phyloP scores from a whole-genome alignment of 129 eudicot species.

The Centaurea solstitialis region DNA sequence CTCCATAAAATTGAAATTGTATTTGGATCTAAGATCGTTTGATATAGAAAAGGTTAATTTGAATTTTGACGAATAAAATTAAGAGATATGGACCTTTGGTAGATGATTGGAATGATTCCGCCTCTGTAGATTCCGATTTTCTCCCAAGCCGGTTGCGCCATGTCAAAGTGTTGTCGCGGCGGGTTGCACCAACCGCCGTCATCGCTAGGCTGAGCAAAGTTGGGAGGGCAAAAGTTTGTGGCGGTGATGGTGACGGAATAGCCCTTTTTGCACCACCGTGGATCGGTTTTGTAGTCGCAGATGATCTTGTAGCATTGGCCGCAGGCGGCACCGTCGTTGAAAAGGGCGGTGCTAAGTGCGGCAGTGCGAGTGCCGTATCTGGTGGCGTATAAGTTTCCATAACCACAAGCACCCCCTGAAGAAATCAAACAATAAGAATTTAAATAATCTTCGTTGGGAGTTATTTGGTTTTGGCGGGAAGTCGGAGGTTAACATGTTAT shows the following conservation, averaged over 20 bases:
- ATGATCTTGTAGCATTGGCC: conserved; percentile 80
- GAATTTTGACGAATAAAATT: not conserved
- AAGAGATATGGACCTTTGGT: conserved; percentile 54
- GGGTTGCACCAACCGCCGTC: conserved; percentile 98
- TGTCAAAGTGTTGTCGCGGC: conserved; percentile 81
- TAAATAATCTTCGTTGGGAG: not conserved
- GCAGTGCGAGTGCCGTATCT: conserved; percentile 83
- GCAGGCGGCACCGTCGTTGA: conserved; percentile 76
- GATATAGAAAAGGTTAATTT: too few species aligned
- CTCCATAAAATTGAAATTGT: conserved; percentile 42
- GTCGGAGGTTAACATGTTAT: too few species aligned
- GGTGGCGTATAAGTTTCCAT: conserved; percentile 67
- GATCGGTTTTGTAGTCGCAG: conserved; percentile 63
- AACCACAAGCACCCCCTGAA: conserved; percentile 92
- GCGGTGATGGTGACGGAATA: conserved; percentile 67
- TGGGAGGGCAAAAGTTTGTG: conserved; percentile 88
- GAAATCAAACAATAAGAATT: not conserved
- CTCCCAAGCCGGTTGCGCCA: conserved; percentile 98
- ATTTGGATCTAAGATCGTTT: not conserved
- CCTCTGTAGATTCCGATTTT: conserved; percentile 80
- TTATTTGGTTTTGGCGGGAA: too few species aligned
- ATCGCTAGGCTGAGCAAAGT: conserved; percentile 61
- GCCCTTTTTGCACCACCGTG: conserved; percentile 79
- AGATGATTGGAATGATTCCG: conserved; percentile 71
- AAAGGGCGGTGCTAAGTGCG: conserved; percentile 88